Evolutionary conservation across 495 filamentous ascomycete species (phyloP).

Genomic region (Aspergillus panamensis): DNA sequence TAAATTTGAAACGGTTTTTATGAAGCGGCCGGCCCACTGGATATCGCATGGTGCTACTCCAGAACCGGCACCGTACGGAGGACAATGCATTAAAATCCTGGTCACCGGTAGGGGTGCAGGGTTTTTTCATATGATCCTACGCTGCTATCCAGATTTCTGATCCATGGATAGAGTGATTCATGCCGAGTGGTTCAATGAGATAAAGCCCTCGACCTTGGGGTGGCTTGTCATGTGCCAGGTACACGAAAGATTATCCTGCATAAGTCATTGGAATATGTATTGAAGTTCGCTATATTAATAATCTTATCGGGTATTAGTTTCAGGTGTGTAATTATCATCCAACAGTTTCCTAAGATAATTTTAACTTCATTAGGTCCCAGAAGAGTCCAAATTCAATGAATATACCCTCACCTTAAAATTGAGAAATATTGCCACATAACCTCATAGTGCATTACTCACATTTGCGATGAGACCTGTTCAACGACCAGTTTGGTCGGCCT

Average conservation of each 20-base stretch:
- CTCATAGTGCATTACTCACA: slow-evolving; percentile 17
- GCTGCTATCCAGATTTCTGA: background rate
- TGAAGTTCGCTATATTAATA: background rate
- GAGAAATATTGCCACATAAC: slow-evolving; percentile 12
- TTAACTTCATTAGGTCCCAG: background rate
- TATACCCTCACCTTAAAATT: slow-evolving; percentile 8
- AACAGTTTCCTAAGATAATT: background rate
- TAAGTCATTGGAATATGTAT: too few relatives aligned
- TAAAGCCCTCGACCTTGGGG: background rate
- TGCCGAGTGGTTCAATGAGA: background rate
- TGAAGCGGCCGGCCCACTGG: slow-evolving; percentile 10
- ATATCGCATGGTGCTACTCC: slow-evolving; percentile 13
- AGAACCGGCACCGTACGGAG: slow-evolving; percentile 1
- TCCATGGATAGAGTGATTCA: background rate
- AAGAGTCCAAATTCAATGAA: slow-evolving; percentile 1
- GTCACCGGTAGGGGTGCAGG: background rate
- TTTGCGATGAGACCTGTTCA: slow-evolving; percentile 26
- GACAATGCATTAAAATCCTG: slow-evolving; percentile 8
- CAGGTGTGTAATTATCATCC: background rate
- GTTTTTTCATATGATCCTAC: slow-evolving; percentile 12
- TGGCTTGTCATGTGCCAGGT: slow-evolving; percentile 11
- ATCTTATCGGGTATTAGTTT: background rate
- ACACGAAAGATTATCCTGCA: too few relatives aligned
- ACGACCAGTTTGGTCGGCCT: slow-evolving; percentile 32
- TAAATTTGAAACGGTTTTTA: slow-evolving; percentile 16